Base-by-base conservation (phyloP, 2,329 filamentous ascomycete genomes). In the Aspergillus japonicus region DNA sequence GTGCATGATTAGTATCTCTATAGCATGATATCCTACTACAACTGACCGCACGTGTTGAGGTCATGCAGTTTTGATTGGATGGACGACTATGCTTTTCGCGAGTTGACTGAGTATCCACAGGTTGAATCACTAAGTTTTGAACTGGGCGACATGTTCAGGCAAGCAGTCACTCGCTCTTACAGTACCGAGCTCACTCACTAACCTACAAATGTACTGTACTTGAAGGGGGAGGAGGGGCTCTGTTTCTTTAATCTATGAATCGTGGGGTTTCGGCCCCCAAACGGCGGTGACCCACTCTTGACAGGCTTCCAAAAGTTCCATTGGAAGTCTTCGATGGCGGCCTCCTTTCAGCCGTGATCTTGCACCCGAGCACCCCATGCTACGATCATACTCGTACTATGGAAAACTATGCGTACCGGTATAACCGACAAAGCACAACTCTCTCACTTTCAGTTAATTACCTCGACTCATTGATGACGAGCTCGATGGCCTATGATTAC, bases 301-400 rank as follows among this genome's bases (percentile, higher is more conserved):
- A 68, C 64, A 68, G 53, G 66, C 64, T 64, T 65, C 64, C 60
- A 68, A 66, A 59, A 61, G 57, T 65, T 64, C 56, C 56, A 62
- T 61, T 55, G 57, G 33, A 16, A 65, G 60, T 61, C 58, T 65
- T 64, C 56, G 54, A 62, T 62, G 50, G 57, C 53, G 49, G 56
- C 58, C 60, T 64, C 50, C 59, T 56, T 59, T 61, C 56, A 54
- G 53, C 58, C 57, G 64, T 56, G 63, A 68, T 68, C 65, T 68
- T 55, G 59, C 64, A 68, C 64, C 66, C 66, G 65, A 62, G 60
- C 63, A 63, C 61, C 64, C 64, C 64, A 64, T 64, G 61, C 66
- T 65, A 63, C 62, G 63, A 68, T 68, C 66, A 64, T 47, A 35
- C 57, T 58, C 21, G 35, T 52, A 56, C 42, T 29, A 44, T 60